Base-by-base conservation (phyloP, 768 basidiomycete genomes). In the Amanita phalloides region DNA sequence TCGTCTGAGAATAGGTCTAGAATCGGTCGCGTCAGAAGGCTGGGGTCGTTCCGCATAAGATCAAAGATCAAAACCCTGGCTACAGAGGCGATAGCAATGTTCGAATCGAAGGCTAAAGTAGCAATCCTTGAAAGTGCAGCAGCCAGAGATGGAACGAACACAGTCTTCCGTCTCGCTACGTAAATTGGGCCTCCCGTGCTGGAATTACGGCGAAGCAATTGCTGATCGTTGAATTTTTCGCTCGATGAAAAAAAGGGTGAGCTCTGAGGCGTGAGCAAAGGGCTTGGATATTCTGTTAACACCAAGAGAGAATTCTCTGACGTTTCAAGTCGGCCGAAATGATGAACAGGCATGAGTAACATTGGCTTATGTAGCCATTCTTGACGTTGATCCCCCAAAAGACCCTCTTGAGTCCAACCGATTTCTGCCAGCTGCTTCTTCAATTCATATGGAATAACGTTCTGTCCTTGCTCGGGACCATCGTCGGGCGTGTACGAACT, bases 11-110 rank as follows among this genome's bases (percentile, higher is more conserved):
- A 66, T 14, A 75, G 64, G 56, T 86, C 84, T 43, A 87, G 69
- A 11, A 80, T 64, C 17, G 83, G 77, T 8, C 85, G 76, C 10
- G 76, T 70, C 26, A 89, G 66, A n/a, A 87, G 68, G 13, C 71
- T 71, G 4, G 86, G 82, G 57, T 90, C 87, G 58, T 87, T 84
- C 20, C 86, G 75, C 78, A 89, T 82, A 44, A 84, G 64, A 53
- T 86, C 81, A 13, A 84, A 57, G 38, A 88, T 59, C 4, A 77
- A 68, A 25, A 71, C 71, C 39, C 80, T 75, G 20, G 86, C 80
- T 3, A 76, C 69, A 26, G 69, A 73, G 9, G 83, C 75, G 25
- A 88, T 72, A 3, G 63, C 58, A 54, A 78, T 68, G 60, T 81
- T 74, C 28, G 66, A 48, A 57, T 86, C 82, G 39, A 70, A 72